These are phyloP conservation scores for Cordia subcordata DNA, from an alignment of 257 asterid genomes.

Conservation along the genomic window DNA sequence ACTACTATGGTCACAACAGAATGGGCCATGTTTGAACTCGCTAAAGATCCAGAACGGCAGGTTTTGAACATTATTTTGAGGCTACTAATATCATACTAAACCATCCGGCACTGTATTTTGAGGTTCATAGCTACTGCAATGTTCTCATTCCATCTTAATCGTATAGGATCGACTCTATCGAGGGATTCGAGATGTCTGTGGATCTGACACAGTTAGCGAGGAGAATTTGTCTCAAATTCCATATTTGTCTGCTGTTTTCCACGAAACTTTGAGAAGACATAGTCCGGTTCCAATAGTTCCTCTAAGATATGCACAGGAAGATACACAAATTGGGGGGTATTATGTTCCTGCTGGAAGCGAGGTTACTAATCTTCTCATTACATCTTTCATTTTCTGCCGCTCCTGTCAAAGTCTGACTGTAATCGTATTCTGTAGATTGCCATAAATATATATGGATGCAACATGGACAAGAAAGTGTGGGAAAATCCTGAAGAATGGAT, in stretches of 20 bases:
- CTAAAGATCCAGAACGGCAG: slow-evolving; percentile 67
- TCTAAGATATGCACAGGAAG: slow-evolving; percentile 71
- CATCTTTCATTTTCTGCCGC: no score
- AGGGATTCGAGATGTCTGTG: slow-evolving; percentile 59
- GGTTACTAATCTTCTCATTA: slow-evolving; percentile 31
- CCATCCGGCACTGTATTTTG: not conserved
- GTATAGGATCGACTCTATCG: slow-evolving; percentile 38
- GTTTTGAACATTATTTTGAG: slow-evolving; percentile 22
- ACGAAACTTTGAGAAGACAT: slow-evolving; percentile 73
- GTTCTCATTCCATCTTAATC: not conserved
- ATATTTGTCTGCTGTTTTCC: slow-evolving; percentile 76
- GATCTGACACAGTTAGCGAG: slow-evolving; percentile 45
- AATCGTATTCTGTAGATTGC: slow-evolving; percentile 48
- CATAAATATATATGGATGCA: slow-evolving; percentile 74
- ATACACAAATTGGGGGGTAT: slow-evolving; percentile 76
- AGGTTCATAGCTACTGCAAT: not conserved
- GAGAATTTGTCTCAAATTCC: slow-evolving; percentile 68
- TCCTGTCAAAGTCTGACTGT: not conserved
- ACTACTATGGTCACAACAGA: slow-evolving; percentile 66
- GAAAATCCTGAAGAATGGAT: slow-evolving; percentile 65
- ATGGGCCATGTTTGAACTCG: slow-evolving; percentile 93
- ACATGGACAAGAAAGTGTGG: slow-evolving; percentile 73
- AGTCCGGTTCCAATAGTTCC: slow-evolving; percentile 81
- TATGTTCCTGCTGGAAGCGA: slow-evolving; percentile 64
- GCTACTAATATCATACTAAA: no score